Evolutionary conservation across 2,329 filamentous ascomycete species (phyloP).

Genomic region (Sclerotinia sclerotiorum): DNA sequence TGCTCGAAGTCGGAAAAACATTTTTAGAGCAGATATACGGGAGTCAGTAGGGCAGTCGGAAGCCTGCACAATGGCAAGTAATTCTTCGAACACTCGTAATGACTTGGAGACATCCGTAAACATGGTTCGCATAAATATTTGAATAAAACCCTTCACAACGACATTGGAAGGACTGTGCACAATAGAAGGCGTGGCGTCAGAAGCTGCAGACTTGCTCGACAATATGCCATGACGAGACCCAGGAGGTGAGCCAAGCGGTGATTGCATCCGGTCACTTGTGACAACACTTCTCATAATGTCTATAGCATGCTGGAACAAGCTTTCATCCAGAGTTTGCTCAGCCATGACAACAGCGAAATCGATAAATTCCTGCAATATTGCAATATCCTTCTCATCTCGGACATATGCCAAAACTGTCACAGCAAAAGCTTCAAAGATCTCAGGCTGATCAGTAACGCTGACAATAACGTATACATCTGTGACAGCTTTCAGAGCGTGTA

Average conservation of each 20-base stretch:
- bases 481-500: constrained; percentile 61
- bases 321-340: constrained; percentile 53
- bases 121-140: constrained; percentile 74
- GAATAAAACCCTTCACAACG: constrained; percentile 68
- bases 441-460: constrained; percentile 53
- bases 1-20: constrained; percentile 79
- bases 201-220: constrained; percentile 28
- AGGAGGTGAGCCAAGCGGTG: constrained; percentile 43
- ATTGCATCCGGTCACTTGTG: constrained; percentile 47
- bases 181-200: constrained; percentile 23
- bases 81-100: constrained; percentile 58
- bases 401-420: constrained; percentile 61
- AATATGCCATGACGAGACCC: constrained; percentile 34
- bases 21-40: constrained; percentile 71
- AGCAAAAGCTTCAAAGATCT: constrained; percentile 58
- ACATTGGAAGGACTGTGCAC: constrained; percentile 64
- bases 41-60: constrained; percentile 64
- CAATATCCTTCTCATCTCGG: constrained; percentile 60
- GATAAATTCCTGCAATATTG: constrained; percentile 64
- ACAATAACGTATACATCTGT: constrained; percentile 50
- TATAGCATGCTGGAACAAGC: constrained; percentile 59
- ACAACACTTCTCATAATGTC: constrained; percentile 54
- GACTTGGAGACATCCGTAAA: constrained; percentile 65
- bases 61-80: constrained; percentile 63
- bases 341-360: constrained; percentile 65